Conservation (phyloP, 2,329 filamentous ascomycete genomes). For the Aspergillus cejpii region DNA sequence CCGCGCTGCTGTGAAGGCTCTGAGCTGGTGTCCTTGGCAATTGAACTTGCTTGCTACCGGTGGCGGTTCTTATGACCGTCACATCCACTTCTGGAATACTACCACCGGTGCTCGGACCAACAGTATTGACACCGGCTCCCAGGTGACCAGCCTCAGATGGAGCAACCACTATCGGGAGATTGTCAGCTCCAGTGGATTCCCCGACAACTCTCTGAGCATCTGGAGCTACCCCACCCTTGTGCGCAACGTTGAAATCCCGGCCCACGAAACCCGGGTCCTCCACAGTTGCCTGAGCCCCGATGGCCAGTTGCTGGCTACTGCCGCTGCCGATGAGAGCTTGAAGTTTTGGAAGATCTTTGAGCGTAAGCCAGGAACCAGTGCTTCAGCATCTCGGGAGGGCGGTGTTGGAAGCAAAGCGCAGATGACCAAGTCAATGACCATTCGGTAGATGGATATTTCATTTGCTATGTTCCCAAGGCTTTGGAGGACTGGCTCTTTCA, state of each 20-base stretch:
- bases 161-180: slow-evolving; percentile 97
- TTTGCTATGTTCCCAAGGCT: slow-evolving; percentile 3
- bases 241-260: slow-evolving; percentile 95
- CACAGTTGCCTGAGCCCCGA: slow-evolving; percentile 97
- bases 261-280: slow-evolving; percentile 91
- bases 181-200: slow-evolving; percentile 93
- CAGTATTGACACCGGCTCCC: slow-evolving; percentile 96
- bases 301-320: slow-evolving; percentile 94
- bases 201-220: slow-evolving; percentile 98
- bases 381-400: slow-evolving; percentile 56
- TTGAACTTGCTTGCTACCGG: slow-evolving; percentile 93
- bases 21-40: slow-evolving; percentile 99
- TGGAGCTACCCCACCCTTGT: slow-evolving; percentile 98
- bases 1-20: slow-evolving; percentile 95
- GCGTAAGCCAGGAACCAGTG: slow-evolving; percentile 77
- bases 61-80: slow-evolving; percentile 89
- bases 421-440: slow-evolving; percentile 93
- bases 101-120: slow-evolving; percentile 96
- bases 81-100: slow-evolving; percentile 99
- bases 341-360: slow-evolving; percentile 99
- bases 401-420: slow-evolving; percentile 70
- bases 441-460: slow-evolving; percentile 53
- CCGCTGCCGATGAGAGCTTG: slow-evolving; percentile 89
- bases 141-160: slow-evolving; percentile 95
- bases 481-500: slow-evolving; percentile 3